Percentiles rank a stretch among this genome's conserved stretches.
phyloP scores from a whole-genome alignment of 371 early-diverging fungal genomes.

The Blyttiomyces sp. region DNA sequence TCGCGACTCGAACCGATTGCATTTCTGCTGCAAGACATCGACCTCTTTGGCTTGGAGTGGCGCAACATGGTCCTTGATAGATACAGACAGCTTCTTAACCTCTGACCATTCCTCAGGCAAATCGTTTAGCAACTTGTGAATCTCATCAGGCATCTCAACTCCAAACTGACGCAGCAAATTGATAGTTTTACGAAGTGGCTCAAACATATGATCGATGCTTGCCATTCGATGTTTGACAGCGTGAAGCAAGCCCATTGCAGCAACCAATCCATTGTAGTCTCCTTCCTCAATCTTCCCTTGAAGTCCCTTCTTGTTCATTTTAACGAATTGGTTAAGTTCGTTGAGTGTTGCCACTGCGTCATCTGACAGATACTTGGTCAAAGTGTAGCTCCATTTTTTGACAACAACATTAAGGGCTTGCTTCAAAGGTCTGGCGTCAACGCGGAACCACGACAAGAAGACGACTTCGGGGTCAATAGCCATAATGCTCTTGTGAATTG shows the following conservation, averaged over 20 bases:
- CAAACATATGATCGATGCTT: constrained; percentile 57
- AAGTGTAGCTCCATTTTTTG: constrained; percentile 61
- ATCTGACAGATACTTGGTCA: constrained; percentile 58
- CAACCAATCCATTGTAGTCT: constrained; percentile 53
- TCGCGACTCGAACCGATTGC: constrained; percentile 57
- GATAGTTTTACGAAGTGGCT: constrained; percentile 59
- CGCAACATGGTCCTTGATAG: constrained; percentile 59
- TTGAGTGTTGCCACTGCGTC: constrained; percentile 51
- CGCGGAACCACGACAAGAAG: constrained; percentile 56
- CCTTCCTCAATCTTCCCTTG: constrained; percentile 55
- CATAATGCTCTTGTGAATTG: constrained; percentile 59
- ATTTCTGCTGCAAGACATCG: constrained; percentile 58
- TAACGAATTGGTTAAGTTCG: constrained; percentile 53
- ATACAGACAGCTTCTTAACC: constrained; percentile 53
- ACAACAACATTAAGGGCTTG: constrained; percentile 59
- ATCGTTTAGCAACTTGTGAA: constrained; percentile 57
- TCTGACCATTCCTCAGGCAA: constrained; percentile 64
- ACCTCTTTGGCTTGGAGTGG: constrained; percentile 62
- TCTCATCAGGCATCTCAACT: constrained; percentile 59
- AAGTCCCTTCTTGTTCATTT: constrained; percentile 51
- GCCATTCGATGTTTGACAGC: constrained; percentile 53
- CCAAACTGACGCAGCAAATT: constrained; percentile 57
- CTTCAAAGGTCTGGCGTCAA: constrained; percentile 57
- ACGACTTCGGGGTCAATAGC: constrained; percentile 56
- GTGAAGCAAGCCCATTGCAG: constrained; percentile 57